Evolutionary conservation across 805 yeast genomes (phyloP).

Genomic region (Metschnikowia arizonensis): DNA sequence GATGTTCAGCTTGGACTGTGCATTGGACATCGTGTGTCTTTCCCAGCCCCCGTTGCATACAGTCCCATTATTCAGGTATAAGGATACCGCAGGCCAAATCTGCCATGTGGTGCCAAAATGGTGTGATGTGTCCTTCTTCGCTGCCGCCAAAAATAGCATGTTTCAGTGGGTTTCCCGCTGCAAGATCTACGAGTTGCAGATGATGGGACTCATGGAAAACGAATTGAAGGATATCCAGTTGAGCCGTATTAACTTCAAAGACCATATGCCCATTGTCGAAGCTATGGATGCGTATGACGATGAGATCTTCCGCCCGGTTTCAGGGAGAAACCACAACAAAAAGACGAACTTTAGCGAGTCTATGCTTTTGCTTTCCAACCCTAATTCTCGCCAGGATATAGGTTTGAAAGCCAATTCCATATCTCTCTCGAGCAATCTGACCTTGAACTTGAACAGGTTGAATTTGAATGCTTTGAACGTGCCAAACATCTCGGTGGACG

Average conservation of each 20-base stretch:
- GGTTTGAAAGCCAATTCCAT: not conserved
- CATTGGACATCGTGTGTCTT: conserved; percentile 83
- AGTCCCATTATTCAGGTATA: conserved; percentile 80
- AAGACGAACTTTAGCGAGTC: conserved; percentile 13
- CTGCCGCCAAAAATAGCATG: conserved; percentile 42
- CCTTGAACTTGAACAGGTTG: not conserved
- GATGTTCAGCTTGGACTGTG: conserved; percentile 72
- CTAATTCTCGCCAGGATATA: not conserved
- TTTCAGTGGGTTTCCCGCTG: conserved; percentile 90
- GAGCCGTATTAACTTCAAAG: conserved; percentile 46
- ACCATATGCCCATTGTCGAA: conserved; percentile 44
- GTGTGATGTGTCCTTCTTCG: conserved; percentile 93
- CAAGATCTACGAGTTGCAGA: conserved; percentile 89
- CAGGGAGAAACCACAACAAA: conserved; percentile 5
- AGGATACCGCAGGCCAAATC: conserved; percentile 44
- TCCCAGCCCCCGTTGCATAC: conserved; percentile 90
- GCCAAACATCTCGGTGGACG: not conserved
- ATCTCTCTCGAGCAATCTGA: not conserved
- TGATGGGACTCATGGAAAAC: conserved; percentile 97
- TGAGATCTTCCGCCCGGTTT: conserved; percentile 43
- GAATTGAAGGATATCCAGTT: conserved; percentile 70
- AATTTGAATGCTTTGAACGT: not conserved
- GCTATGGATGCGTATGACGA: conserved; percentile 69
- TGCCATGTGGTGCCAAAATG: conserved; percentile 87
- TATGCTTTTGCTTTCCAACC: conserved; percentile 28